Evolutionary conservation across 2,329 filamentous ascomycete genomes (phyloP).

Genomic region (Colletotrichum tabaci): DNA sequence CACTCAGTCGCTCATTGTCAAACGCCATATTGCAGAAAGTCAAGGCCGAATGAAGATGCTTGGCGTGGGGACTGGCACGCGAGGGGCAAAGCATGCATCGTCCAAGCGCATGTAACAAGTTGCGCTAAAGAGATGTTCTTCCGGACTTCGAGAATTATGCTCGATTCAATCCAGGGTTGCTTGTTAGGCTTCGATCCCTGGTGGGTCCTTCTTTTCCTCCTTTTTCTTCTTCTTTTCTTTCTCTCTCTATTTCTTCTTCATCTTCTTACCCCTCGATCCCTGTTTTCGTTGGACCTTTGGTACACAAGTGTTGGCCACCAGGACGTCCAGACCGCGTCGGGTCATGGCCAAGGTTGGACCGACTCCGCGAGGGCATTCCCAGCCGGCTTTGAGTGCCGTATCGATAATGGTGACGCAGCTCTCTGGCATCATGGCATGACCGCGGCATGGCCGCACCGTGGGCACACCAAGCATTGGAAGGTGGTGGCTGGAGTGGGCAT

Average conservation of each 20-base stretch:
- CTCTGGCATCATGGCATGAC: background rate
- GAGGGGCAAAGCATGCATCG: conserved; percentile 1
- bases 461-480: conserved; percentile 4
- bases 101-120: conserved; percentile 26
- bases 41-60: conserved; percentile 19
- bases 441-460: background rate
- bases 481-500: conserved; percentile 14
- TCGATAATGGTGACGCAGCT: conserved; percentile 34
- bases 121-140: conserved; percentile 26
- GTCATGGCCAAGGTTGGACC: conserved; percentile 3
- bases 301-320: conserved; percentile 9
- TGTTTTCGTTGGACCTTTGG: background rate
- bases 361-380: conserved; percentile 30
- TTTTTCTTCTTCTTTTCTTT: too few relatives aligned
- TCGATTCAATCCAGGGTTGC: conserved; percentile 35
- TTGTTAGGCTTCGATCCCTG: conserved; percentile 1
- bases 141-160: conserved; percentile 33
- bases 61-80: conserved; percentile 2
- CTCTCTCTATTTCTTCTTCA: too few relatives aligned
- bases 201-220: background rate
- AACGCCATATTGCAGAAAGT: conserved; percentile 28
- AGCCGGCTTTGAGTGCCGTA: conserved; percentile 30
- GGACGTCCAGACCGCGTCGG: background rate
- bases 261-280: background rate
- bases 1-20: conserved; percentile 11